Conservation (phyloP, 768 basidiomycete genomes). For the Mrakia hoshinonis region DNA sequence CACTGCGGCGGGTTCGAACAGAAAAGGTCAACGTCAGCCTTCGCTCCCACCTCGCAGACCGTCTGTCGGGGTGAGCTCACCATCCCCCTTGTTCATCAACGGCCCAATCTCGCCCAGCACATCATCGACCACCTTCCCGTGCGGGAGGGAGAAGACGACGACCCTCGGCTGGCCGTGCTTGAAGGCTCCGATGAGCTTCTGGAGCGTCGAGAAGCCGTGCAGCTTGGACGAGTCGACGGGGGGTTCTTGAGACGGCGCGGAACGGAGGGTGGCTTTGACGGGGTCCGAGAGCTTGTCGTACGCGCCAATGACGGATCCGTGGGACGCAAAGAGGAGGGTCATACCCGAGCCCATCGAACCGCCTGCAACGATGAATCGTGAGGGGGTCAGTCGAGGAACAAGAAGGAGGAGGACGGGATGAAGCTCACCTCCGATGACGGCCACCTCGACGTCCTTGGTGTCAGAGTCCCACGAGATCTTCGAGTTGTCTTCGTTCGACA, state of each 20-base stretch:
- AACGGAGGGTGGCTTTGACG: background rate
- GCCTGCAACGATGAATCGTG: no score
- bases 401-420: background rate
- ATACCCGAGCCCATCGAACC: background rate
- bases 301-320: conserved; percentile 10
- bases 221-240: background rate
- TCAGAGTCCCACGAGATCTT: background rate
- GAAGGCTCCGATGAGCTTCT: conserved; percentile 34
- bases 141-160: conserved; percentile 39
- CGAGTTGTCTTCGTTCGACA: background rate
- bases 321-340: background rate
- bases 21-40: background rate
- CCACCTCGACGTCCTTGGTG: conserved; percentile 4
- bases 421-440: background rate
- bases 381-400: background rate
- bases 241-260: background rate
- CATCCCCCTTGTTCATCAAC: conserved; percentile 36
- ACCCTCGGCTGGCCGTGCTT: conserved; percentile 33
- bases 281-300: background rate
- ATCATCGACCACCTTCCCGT: conserved; percentile 38
- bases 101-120: conserved; percentile 36
- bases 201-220: background rate
- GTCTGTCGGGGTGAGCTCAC: background rate
- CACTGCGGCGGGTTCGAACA: background rate
- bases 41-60: no score